phyloP scores from a whole-genome alignment of 2,329 filamentous ascomycete genomes.

The Phialophora verrucosa region DNA sequence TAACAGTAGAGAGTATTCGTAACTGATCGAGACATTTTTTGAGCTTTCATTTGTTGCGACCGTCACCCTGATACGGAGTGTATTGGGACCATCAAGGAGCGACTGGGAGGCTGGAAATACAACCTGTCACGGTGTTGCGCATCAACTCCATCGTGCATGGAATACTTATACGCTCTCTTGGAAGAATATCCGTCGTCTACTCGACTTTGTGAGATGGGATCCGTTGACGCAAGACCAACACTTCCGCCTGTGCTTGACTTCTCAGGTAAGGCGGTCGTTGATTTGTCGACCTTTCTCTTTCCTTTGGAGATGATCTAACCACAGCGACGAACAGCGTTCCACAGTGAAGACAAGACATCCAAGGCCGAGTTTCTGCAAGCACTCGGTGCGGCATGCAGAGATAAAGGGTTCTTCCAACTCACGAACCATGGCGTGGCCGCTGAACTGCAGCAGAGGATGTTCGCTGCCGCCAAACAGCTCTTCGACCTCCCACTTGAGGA shows the following conservation, averaged over 20 bases:
- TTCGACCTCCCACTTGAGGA: conserved; percentile 52
- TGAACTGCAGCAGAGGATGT: conserved; percentile 48
- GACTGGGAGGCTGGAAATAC: too few species aligned
- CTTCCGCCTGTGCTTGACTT: conserved; percentile 23
- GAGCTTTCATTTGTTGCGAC: too few species aligned
- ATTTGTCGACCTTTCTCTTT: background rate
- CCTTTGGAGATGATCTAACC: background rate
- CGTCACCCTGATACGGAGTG: too few species aligned
- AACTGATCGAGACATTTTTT: too few species aligned
- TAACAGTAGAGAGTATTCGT: too few species aligned
- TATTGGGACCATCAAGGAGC: too few species aligned
- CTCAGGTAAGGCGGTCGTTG: conserved; percentile 12
- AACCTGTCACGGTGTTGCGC: too few species aligned
- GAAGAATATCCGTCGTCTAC: too few species aligned
- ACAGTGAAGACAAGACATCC: background rate
- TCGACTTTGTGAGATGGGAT: background rate
- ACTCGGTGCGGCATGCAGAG: conserved; percentile 53
- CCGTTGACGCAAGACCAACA: background rate
- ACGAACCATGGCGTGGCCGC: conserved; percentile 54
- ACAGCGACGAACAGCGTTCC: conserved; percentile 4
- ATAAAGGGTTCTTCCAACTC: conserved; percentile 52
- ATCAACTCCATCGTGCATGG: too few species aligned
- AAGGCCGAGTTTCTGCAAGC: conserved; percentile 43
- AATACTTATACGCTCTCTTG: too few species aligned
- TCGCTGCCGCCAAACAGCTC: conserved; percentile 51